Conservation (phyloP, 2,329 filamentous ascomycete genomes). For the Xylaria sp. region DNA sequence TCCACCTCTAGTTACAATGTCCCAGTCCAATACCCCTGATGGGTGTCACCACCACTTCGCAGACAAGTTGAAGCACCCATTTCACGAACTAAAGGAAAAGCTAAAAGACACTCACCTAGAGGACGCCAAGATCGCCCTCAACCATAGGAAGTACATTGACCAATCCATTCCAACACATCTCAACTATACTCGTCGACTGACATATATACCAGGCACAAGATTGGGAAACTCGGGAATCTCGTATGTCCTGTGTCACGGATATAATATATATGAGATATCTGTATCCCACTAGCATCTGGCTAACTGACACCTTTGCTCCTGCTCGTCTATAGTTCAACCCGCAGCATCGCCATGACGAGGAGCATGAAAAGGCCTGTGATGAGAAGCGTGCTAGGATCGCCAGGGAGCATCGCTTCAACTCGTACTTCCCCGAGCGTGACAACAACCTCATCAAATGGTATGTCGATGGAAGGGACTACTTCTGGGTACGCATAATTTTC, state of each 20-base stretch:
- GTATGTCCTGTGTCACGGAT: constrained; percentile 53
- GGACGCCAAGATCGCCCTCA: constrained; percentile 67
- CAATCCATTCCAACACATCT: background rate
- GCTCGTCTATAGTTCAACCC: constrained; percentile 71
- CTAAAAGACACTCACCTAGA: constrained; percentile 65
- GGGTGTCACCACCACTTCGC: constrained; percentile 50
- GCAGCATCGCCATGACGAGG: constrained; percentile 93
- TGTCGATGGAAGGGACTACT: constrained; percentile 94
- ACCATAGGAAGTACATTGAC: constrained; percentile 66
- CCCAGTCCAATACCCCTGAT: constrained; percentile 35
- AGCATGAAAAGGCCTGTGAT: constrained; percentile 87
- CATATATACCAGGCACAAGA: constrained; percentile 58
- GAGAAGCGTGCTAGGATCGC: constrained; percentile 78
- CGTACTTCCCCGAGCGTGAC: constrained; percentile 87
- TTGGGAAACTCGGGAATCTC: constrained; percentile 72
- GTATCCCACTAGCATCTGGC: background rate
- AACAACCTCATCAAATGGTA: constrained; percentile 96
- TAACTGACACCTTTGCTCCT: constrained; percentile 34
- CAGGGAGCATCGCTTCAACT: constrained; percentile 84
- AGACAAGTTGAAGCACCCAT: constrained; percentile 63
- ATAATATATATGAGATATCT: background rate
- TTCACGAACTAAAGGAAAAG: constrained; percentile 63
- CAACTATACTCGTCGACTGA: background rate
- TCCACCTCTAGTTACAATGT: constrained; percentile 33
- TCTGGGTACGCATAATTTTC: constrained; percentile 67